A percentile compares a stretch with the other conserved stretches of the same genome.
Conservation (phyloP, 2,329 filamentous ascomycete genomes). For the Thelonectria discophora region DNA sequence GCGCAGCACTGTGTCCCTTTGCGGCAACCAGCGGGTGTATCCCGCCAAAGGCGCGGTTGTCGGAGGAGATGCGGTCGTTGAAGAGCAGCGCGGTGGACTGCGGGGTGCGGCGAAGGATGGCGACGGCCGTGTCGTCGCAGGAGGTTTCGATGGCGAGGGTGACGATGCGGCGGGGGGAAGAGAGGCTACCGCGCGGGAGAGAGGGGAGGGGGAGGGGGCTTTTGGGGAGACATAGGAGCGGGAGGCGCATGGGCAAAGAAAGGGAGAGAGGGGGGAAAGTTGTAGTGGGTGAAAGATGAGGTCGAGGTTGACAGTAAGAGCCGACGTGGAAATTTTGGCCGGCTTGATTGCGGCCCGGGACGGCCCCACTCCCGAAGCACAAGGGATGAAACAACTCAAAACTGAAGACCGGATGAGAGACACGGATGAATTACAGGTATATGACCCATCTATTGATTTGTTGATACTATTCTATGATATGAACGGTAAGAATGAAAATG, state of each 20-base stretch:
- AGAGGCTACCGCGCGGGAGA: not conserved
- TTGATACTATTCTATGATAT: slow-evolving; percentile 6
- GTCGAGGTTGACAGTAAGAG: not conserved
- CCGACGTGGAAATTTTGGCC: slow-evolving; percentile 7
- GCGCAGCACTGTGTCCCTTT: slow-evolving; percentile 75
- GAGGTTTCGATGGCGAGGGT: slow-evolving; percentile 83
- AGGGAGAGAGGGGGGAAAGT: not conserved
- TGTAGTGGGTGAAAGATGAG: not conserved
- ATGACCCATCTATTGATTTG: not conserved
- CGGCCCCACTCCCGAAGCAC: slow-evolving; percentile 33
- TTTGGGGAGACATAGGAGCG: slow-evolving; percentile 17
- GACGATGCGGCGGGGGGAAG: slow-evolving; percentile 49
- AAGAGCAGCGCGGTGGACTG: slow-evolving; percentile 71
- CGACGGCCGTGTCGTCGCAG: slow-evolving; percentile 93
- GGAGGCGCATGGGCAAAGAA: slow-evolving; percentile 28
- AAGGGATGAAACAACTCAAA: no score
- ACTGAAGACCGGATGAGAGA: no score
- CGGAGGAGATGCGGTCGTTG: slow-evolving; percentile 82
- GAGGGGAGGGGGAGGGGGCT: not conserved
- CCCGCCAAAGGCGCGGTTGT: slow-evolving; percentile 78
- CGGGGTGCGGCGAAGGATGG: slow-evolving; percentile 72
- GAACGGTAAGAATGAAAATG: slow-evolving; percentile 18
- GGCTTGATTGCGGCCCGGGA: slow-evolving; percentile 16
- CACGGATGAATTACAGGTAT: no score
- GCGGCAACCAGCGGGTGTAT: slow-evolving; percentile 83